Evolutionary conservation across 495 filamentous ascomycete genomes (phyloP), one percentile per base, ranked within the genome.

Genomic region (Annulohypoxylon moriforme): DNA sequence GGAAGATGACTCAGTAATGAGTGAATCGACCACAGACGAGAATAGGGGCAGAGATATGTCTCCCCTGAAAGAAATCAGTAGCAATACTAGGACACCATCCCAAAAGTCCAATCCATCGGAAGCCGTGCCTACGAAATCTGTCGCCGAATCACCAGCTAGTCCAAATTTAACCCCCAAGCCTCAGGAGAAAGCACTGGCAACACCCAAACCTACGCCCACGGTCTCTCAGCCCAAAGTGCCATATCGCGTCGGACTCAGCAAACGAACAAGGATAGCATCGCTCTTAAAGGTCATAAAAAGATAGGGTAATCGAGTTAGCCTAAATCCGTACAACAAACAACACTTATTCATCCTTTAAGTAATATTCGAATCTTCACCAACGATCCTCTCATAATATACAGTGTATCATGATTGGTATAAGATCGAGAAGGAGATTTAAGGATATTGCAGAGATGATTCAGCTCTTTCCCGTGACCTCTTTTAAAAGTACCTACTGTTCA

Each of bases 221-320:
- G 31, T 67, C 4, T 71, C 73, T 2, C 73, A 68, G 53, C 20
- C 70, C 14, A 89, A 87, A 60, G 86, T 89, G 5, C 80, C 85
- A 1, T 89, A 88, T 52, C 82, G 91, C 3, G 90, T 93, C 33
- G 91, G 91, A 3, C 75, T 93, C 40, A 92, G 90, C 78, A 89
- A 87, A 60, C 77, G 86, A 68, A 86, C 86, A 25, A 80, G 88
- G 56, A 92, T 93, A 69, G 85, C 88, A 25, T 88, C 91, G 18
- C 78, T 93, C 67, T 75, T 93, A 60, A 88, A 89, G 71, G 81
- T 87, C 31, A 84, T 92, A 29, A 88, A 84, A 75, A 90, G 88
- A 67, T 90, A 77, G 83, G 34, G 31, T 47, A 13, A 55, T 11
- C 6, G 16, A 56, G 24, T 22, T 22, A n/a, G 18, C 16, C 47